Evolutionary conservation across 2,329 filamentous ascomycete species (phyloP), one percentile per base, ranked within the genome.

Genomic region (Fonsecaea pedrosoi): DNA sequence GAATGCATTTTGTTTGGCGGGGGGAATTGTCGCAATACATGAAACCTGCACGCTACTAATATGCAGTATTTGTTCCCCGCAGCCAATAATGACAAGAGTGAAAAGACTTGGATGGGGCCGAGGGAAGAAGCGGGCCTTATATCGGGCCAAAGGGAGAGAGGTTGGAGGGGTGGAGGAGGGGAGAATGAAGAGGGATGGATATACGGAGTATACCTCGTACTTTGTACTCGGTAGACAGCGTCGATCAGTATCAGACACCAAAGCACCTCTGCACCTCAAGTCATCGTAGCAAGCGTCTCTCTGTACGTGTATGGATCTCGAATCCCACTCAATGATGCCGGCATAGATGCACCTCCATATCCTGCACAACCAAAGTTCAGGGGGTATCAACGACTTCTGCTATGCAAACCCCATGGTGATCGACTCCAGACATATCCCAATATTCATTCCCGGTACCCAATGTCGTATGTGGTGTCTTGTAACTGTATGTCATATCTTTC

Each of bases 361-460:
- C 53, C 57, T 54, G 54, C 61, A 37, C 42, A 58, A 25, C 9
- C 54, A 25, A 25, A 25, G 25, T n/a, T 40, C 32, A 25, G 32
- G 38, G 21, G 38, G 37, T n/a, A 48, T 59, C 56, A 18, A n/a
- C 18, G 4, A 32, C 7, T 38, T 59, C 37, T 42, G 7, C 37
- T 32, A 60, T 12, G 8, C 6, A 10, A 60, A 25, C 42, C 25
- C 40, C 25, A 53, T 60, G 21, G 2, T 25, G 25, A 25, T 34
- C 38, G 15, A 48, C 37, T 57, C 10, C n/a, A 6, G 60, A 63
- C 60, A 57, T 67, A 45, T 64, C 60, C 65, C 63, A 60, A 34
- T 32, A n/a, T 56, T 21, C n/a, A 25, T 25, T 25, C 25, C 56
- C 55, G 40, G 48, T 54, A 62, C 54, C 65, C 60, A 67, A 64